These are phyloP conservation scores for Trypanosoma boissoni DNA, from an alignment of 208 protist species.

Conservation along the genomic window DNA sequence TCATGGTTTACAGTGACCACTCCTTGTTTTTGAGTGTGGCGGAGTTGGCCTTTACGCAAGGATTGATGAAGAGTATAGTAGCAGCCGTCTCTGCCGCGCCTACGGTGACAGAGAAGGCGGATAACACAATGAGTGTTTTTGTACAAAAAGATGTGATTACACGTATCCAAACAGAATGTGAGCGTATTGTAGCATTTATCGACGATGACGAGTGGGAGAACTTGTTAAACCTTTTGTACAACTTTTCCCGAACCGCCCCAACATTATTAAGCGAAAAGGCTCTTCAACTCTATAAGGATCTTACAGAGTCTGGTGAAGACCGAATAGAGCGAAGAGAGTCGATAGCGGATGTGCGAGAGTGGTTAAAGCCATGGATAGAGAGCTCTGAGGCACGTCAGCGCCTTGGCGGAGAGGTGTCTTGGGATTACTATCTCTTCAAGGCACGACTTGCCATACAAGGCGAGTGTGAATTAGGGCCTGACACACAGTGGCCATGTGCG, in stretches of 20 bases:
- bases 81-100: conserved; percentile 54
- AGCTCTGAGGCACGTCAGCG: conserved; percentile 16
- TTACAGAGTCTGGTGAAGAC: not conserved
- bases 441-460: conserved; percentile 31
- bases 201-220: conserved; percentile 36
- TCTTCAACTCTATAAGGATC: conserved; percentile 26
- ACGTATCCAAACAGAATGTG: conserved; percentile 66
- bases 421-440: conserved; percentile 75
- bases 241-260: conserved; percentile 29
- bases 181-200: conserved; percentile 69
- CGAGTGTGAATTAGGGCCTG: conserved; percentile 4
- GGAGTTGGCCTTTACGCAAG: conserved; percentile 47
- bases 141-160: conserved; percentile 46
- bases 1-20: conserved; percentile 10
- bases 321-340: conserved; percentile 16
- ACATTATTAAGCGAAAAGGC: conserved; percentile 44
- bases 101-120: conserved; percentile 28
- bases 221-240: conserved; percentile 31
- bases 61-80: conserved; percentile 46
- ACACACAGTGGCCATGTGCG: conserved; percentile 36
- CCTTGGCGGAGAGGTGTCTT: conserved; percentile 63
- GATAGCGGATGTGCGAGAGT: conserved; percentile 41
- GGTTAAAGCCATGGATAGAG: conserved; percentile 51
- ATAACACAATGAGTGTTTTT: conserved; percentile 29
- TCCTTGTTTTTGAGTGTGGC: conserved; percentile 20